Percentiles rank a stretch among this genome's conserved stretches.
Conservation (phyloP, 1,139 yeast species). For the Blastobotrys aristatus region DNA sequence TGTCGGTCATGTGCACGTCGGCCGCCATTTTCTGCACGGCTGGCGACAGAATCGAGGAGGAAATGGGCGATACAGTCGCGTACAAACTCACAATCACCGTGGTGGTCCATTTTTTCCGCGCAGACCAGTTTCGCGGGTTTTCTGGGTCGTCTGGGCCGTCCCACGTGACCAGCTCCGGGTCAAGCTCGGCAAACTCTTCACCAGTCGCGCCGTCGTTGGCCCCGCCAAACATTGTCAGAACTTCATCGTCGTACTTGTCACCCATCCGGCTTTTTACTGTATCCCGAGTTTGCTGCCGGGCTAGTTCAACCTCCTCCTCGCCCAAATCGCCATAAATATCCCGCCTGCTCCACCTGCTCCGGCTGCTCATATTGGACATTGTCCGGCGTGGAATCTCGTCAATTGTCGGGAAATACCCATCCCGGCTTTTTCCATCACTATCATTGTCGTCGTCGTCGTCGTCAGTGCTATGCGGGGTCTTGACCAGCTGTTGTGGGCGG, state of each 20-base stretch:
- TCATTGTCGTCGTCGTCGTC: background rate
- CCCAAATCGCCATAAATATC: slow-evolving; percentile 27
- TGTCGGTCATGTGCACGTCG: slow-evolving; percentile 39
- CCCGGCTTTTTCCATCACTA: too few species aligned
- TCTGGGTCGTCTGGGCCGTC: slow-evolving; percentile 56
- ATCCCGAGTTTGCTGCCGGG: slow-evolving; percentile 28
- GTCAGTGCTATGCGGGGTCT: background rate
- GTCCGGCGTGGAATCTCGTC: background rate
- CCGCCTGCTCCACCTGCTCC: slow-evolving; percentile 6
- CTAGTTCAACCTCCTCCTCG: slow-evolving; percentile 11
- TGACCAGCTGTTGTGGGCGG: background rate
- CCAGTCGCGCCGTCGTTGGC: slow-evolving; percentile 18
- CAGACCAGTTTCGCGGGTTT: slow-evolving; percentile 58
- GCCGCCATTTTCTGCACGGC: slow-evolving; percentile 46
- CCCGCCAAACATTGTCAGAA: slow-evolving; percentile 18
- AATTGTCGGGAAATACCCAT: background rate
- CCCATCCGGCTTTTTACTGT: slow-evolving; percentile 23
- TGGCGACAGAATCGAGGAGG: slow-evolving; percentile 57
- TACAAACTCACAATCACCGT: slow-evolving; percentile 49
- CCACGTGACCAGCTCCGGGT: slow-evolving; percentile 65
- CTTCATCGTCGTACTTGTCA: slow-evolving; percentile 17
- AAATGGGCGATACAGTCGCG: slow-evolving; percentile 53
- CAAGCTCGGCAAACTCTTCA: slow-evolving; percentile 44
- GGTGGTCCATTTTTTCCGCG: slow-evolving; percentile 39
- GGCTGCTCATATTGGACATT: background rate